Conservation (phyloP, 1,284 basidiomycete species). For the Cutaneotrichosporon sp. region DNA sequence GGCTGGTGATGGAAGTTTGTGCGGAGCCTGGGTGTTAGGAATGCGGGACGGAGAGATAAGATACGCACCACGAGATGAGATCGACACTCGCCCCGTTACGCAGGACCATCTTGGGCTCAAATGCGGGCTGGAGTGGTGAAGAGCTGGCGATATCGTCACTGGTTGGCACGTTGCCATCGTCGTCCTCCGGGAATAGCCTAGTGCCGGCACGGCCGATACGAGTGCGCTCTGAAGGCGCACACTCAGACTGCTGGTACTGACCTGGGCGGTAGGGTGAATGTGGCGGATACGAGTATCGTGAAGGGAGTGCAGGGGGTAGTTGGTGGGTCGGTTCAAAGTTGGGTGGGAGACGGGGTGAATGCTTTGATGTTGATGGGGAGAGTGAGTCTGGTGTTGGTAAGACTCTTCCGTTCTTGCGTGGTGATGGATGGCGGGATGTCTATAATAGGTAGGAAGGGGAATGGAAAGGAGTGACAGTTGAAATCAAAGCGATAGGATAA, state of each 20-base stretch:
- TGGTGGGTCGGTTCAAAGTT: constrained; percentile 22
- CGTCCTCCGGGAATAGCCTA: constrained; percentile 36
- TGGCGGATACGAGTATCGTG: constrained; percentile 31
- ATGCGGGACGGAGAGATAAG: constrained; percentile 3
- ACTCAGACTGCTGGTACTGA: constrained; percentile 38
- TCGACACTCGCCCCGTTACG: constrained; percentile 47
- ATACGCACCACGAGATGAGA: constrained; percentile 44
- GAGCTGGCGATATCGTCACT: constrained; percentile 23
- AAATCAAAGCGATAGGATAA: background rate
- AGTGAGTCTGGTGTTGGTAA: constrained; percentile 38
- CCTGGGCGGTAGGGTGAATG: constrained; percentile 40
- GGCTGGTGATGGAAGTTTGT: constrained; percentile 50
- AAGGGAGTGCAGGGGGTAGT: constrained; percentile 33
- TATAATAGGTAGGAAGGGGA: background rate
- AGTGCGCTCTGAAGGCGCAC: constrained; percentile 36
- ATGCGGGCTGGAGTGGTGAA: constrained; percentile 41
- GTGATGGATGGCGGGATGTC: constrained; percentile 12
- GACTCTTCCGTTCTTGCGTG: constrained; percentile 28
- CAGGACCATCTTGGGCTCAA: constrained; percentile 48
- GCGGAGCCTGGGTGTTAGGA: constrained; percentile 37
- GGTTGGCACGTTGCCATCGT: constrained; percentile 22
- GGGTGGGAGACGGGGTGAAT: constrained; percentile 24
- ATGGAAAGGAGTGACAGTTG: background rate
- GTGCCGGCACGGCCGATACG: constrained; percentile 29
- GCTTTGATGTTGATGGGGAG: constrained; percentile 25